phyloP scores from a whole-genome alignment of 2,329 filamentous ascomycete genomes.

The Pseudogymnoascus pannorum region DNA sequence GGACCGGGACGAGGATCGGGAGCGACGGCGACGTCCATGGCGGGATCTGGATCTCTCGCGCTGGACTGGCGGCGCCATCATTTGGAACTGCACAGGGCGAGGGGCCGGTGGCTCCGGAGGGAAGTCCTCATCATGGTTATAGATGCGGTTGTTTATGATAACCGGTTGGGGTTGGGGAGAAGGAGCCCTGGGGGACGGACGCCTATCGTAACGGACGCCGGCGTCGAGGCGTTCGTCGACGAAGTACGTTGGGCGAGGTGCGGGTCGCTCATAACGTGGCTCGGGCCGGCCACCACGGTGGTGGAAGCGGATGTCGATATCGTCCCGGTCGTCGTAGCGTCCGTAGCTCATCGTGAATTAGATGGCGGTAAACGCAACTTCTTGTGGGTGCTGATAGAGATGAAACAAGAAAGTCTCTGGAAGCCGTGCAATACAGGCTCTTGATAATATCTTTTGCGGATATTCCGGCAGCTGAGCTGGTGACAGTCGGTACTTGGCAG shows the following conservation, averaged over 20 bases:
- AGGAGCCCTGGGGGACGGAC: conserved; percentile 19
- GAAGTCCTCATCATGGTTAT: conserved; percentile 34
- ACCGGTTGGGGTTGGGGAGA: conserved; percentile 33
- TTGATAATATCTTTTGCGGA: conserved; percentile 4
- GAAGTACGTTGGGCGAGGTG: conserved; percentile 34
- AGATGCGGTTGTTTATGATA: conserved; percentile 51
- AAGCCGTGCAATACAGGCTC: background rate
- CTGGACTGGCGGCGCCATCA: background rate
- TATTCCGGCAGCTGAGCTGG: background rate
- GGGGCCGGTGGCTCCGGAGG: background rate
- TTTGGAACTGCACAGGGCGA: background rate
- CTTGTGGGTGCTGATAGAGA: background rate
- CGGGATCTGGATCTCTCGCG: conserved; percentile 17
- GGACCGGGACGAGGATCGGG: conserved; percentile 20
- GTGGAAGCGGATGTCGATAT: conserved; percentile 45
- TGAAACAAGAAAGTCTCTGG: background rate
- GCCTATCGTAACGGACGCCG: conserved; percentile 15
- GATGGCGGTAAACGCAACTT: conserved; percentile 1
- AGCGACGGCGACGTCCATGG: conserved; percentile 20
- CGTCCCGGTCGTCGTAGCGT: conserved; percentile 47
- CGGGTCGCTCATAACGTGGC: conserved; percentile 10
- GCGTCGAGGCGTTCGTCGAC: conserved; percentile 35
- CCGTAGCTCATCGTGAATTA: conserved; percentile 16
- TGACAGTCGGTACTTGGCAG: background rate
- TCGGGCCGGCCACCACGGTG: conserved; percentile 25